Percentiles rank a stretch among this genome's conserved stretches.
Conservation (phyloP, 1,284 basidiomycete species). For the Pseudomicrostroma phylloplanum region DNA sequence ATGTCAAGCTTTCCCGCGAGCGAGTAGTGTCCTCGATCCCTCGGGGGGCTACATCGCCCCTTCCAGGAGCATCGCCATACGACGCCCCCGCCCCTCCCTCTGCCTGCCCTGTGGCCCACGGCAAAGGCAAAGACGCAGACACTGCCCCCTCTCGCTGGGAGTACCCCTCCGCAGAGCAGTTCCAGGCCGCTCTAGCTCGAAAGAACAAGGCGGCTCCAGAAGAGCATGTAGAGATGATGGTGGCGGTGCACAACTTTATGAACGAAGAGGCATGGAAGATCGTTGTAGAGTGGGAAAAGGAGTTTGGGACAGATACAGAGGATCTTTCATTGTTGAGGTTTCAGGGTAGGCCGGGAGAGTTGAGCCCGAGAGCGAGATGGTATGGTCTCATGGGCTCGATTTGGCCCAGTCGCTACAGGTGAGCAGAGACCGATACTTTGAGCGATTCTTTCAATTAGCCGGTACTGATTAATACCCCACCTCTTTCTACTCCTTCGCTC, state of each 20-base stretch:
- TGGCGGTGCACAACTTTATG: slow-evolving; percentile 94
- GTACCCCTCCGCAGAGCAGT: slow-evolving; percentile 96
- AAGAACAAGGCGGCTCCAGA: slow-evolving; percentile 98
- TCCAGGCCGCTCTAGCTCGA: slow-evolving; percentile 91
- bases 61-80: slow-evolving; percentile 44
- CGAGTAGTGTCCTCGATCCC: slow-evolving; percentile 80
- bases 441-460: slow-evolving; percentile 70
- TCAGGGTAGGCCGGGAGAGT: slow-evolving; percentile 80
- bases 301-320: slow-evolving; percentile 33
- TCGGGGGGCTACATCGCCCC: slow-evolving; percentile 56
- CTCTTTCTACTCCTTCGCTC: slow-evolving; percentile 5
- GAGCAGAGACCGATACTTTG: neutral
- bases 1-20: slow-evolving; percentile 64
- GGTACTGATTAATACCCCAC: too few species aligned
- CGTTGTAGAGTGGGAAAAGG: slow-evolving; percentile 82
- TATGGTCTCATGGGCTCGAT: slow-evolving; percentile 78
- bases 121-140: slow-evolving; percentile 43
- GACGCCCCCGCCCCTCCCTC: slow-evolving; percentile 28
- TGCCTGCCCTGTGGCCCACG: slow-evolving; percentile 24
- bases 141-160: slow-evolving; percentile 64
- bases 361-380: slow-evolving; percentile 72
- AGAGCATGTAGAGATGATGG: slow-evolving; percentile 93
- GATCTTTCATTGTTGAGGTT: slow-evolving; percentile 68
- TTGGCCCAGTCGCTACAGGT: slow-evolving; percentile 66
- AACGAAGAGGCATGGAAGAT: slow-evolving; percentile 96